A percentile compares a stretch with the other conserved stretches of the same genome.
phyloP scores from a whole-genome alignment of 495 filamentous ascomycete genomes.

The Pyronema omphalodes region DNA sequence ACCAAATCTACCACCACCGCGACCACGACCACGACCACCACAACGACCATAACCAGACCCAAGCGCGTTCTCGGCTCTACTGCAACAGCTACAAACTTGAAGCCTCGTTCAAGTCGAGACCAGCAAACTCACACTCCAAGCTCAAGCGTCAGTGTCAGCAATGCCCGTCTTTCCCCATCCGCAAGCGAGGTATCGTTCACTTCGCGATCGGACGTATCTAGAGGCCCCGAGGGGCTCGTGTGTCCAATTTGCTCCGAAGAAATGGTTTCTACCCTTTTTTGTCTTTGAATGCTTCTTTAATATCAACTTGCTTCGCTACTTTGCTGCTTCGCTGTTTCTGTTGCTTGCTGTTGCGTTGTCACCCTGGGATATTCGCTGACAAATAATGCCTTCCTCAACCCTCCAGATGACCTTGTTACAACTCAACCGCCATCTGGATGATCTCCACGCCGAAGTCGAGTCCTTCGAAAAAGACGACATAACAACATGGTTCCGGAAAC shows the following conservation, averaged over 20 bases:
- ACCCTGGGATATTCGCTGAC: not conserved
- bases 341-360: not conserved
- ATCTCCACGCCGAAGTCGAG: slow-evolving; percentile 82
- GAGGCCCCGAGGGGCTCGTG: slow-evolving; percentile 32
- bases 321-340: too few relatives aligned
- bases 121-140: not conserved
- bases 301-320: slow-evolving; percentile 1
- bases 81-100: not conserved
- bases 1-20: too few relatives aligned
- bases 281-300: slow-evolving; percentile 11
- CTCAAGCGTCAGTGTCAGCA: not conserved
- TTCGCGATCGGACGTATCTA: not conserved
- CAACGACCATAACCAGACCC: too few relatives aligned
- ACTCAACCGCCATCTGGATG: slow-evolving; percentile 88
- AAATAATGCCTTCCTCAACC: not conserved
- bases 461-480: slow-evolving; percentile 89
- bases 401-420: slow-evolving; percentile 70
- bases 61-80: not conserved
- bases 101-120: not conserved
- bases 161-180: slow-evolving; percentile 38
- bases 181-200: slow-evolving; percentile 34
- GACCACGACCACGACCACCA: too few relatives aligned
- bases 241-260: slow-evolving; percentile 96
- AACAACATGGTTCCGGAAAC: slow-evolving; percentile 92
- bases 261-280: slow-evolving; percentile 43